Conservation (phyloP, 176 grass and related monocot genomes). For the Neostapfia colusana region DNA sequence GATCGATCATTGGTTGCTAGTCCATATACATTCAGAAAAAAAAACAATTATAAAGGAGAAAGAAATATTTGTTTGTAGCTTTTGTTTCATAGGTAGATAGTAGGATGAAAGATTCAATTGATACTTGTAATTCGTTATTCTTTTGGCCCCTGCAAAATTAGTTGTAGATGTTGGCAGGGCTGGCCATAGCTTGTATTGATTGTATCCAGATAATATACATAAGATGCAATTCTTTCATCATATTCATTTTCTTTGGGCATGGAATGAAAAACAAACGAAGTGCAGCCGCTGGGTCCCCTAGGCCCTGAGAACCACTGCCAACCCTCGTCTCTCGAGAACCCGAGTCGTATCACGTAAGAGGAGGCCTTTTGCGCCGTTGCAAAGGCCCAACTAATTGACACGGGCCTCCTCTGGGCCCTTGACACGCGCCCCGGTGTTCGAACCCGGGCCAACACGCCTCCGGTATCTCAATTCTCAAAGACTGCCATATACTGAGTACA, state of each 20-base stretch:
- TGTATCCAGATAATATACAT: slow-evolving; percentile 27
- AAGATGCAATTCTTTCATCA: not conserved
- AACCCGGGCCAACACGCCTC: too few species aligned
- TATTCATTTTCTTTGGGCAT: not conserved
- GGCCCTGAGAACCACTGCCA: too few species aligned
- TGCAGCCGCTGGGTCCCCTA: too few species aligned
- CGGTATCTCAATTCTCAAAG: too few species aligned
- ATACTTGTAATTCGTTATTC: slow-evolving; percentile 47
- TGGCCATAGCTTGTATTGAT: slow-evolving; percentile 15
- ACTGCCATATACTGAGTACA: too few species aligned
- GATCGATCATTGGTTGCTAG: slow-evolving; percentile 16
- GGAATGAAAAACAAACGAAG: slow-evolving; percentile 17
- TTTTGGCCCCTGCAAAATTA: slow-evolving; percentile 46
- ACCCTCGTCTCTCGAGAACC: too few species aligned
- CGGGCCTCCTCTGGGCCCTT: too few species aligned
- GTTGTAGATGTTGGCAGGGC: slow-evolving; percentile 41
- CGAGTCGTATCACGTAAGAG: too few species aligned
- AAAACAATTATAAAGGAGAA: slow-evolving; percentile 25
- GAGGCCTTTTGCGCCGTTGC: too few species aligned
- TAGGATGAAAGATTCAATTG: slow-evolving; percentile 43
- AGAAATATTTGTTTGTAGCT: slow-evolving; percentile 30
- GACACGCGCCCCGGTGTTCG: too few species aligned
- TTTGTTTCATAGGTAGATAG: slow-evolving; percentile 33
- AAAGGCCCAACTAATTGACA: too few species aligned
- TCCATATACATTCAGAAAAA: slow-evolving; percentile 41